These are phyloP conservation scores for Psilocybe mexicana DNA, from an alignment of 1,284 basidiomycete genomes.

Conservation along the genomic window DNA sequence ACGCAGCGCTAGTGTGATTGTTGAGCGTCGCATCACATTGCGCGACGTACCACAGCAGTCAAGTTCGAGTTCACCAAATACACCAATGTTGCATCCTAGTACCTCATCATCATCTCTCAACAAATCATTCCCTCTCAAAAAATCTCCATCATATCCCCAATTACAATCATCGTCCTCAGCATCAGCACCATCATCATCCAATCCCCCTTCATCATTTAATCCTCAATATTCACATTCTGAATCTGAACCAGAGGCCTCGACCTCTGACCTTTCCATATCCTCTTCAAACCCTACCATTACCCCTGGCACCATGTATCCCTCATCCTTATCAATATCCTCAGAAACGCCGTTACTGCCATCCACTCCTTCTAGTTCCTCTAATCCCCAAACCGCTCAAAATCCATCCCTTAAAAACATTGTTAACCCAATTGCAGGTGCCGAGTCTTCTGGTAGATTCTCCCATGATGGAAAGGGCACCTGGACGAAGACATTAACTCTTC, in stretches of 20 bases:
- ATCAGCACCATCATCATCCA: constrained; percentile 10
- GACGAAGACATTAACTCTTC: constrained; percentile 63
- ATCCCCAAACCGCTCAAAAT: constrained; percentile 11
- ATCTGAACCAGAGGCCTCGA: constrained; percentile 14
- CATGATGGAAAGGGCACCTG: constrained; percentile 57
- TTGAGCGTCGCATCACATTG: constrained; percentile 58
- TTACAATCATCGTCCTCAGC: constrained; percentile 15
- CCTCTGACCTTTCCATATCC: constrained; percentile 31
- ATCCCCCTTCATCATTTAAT: constrained; percentile 7
- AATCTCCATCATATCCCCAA: constrained; percentile 17
- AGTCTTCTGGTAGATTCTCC: constrained; percentile 56
- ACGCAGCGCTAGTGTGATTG: constrained; percentile 51
- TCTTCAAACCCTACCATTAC: constrained; percentile 44
- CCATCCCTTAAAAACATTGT: constrained; percentile 46
- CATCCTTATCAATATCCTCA: constrained; percentile 31
- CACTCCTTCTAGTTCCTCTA: constrained; percentile 20
- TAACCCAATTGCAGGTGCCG: constrained; percentile 56
- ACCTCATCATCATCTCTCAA: constrained; percentile 18
- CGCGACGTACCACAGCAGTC: constrained; percentile 36
- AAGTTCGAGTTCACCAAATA: constrained; percentile 22
- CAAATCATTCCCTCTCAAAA: constrained; percentile 1
- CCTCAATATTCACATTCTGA: constrained; percentile 9
- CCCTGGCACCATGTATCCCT: constrained; percentile 33
- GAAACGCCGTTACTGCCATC: constrained; percentile 22
- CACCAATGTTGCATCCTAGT: constrained; percentile 22